phyloP scores from a whole-genome alignment of 805 yeast species.

The Lipomyces lipofer region DNA sequence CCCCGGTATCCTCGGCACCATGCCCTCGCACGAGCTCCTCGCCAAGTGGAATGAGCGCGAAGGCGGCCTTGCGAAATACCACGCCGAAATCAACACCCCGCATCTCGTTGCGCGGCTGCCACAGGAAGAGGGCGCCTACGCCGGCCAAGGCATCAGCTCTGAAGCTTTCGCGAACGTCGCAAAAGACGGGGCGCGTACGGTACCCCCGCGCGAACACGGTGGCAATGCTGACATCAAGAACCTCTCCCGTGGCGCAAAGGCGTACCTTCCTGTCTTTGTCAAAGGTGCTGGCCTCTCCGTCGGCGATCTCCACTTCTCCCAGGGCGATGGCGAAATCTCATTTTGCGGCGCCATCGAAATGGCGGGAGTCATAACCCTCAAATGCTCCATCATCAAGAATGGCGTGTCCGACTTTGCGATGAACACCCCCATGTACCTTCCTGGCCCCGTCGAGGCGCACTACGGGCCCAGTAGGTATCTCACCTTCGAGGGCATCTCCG shows the following conservation, averaged over 20 bases:
- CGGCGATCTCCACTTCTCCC: conserved; percentile 54
- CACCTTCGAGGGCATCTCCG: conserved; percentile 56
- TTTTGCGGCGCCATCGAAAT: conserved; percentile 58
- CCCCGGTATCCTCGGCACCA: conserved; percentile 55
- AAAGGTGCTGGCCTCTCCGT: conserved; percentile 51
- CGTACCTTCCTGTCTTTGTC: conserved; percentile 50
- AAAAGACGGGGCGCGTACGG: conserved; percentile 51
- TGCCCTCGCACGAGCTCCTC: conserved; percentile 48
- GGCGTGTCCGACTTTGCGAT: conserved; percentile 47
- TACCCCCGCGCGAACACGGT: conserved; percentile 51
- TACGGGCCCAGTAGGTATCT: conserved; percentile 52
- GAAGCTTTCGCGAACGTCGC: conserved; percentile 40
- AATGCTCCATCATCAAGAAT: conserved; percentile 45
- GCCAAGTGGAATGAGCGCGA: conserved; percentile 51
- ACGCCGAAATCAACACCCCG: conserved; percentile 32
- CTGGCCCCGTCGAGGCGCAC: conserved; percentile 51
- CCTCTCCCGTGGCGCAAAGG: conserved; percentile 51
- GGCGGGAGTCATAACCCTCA: conserved; percentile 50
- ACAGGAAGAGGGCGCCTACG: conserved; percentile 42
- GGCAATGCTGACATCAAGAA: conserved; percentile 57
- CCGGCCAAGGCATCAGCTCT: conserved; percentile 42
- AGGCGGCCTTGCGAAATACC: conserved; percentile 38
- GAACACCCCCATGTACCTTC: conserved; percentile 50
- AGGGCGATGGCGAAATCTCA: conserved; percentile 56
- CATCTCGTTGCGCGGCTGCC: conserved; percentile 49